Evolutionary conservation across 345 rosid species (phyloP).

Genomic region (Schrenkiella parvula): DNA sequence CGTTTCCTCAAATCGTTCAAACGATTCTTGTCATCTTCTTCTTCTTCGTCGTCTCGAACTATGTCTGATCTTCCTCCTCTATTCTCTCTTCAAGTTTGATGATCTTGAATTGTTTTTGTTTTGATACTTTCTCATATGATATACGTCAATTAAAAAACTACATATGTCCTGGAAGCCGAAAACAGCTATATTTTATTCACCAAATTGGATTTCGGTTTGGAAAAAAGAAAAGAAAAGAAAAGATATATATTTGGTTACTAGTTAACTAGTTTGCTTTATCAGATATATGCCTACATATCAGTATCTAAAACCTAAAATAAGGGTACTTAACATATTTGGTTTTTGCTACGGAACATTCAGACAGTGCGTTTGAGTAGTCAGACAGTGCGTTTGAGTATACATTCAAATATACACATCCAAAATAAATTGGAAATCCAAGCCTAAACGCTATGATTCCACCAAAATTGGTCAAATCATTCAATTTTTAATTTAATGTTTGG

Average conservation of each 20-base stretch:
- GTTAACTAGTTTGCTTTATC: neutral
- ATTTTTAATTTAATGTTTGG: no score
- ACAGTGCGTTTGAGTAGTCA: no score
- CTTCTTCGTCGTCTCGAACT: slow-evolving; percentile 25
- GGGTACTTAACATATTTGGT: neutral
- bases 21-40: slow-evolving; percentile 17
- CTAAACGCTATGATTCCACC: no score
- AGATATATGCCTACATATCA: no score
- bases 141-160: neutral
- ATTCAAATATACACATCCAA: no score
- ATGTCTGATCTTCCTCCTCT: slow-evolving; percentile 36
- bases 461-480: no score
- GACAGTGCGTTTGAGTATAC: no score
- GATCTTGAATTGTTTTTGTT: slow-evolving; percentile 4
- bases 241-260: neutral
- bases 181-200: neutral
- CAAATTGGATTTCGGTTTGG: neutral
- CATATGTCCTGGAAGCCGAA: neutral
- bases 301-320: neutral
- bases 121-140: neutral
- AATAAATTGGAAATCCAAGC: no score
- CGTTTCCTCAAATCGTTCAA: slow-evolving; percentile 29
- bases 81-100: slow-evolving; percentile 31
- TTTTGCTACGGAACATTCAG: neutral
- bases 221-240: no score